These are phyloP conservation scores for Anastatica hierochuntica DNA, from an alignment of 345 rosid species.

Conservation along the genomic window DNA sequence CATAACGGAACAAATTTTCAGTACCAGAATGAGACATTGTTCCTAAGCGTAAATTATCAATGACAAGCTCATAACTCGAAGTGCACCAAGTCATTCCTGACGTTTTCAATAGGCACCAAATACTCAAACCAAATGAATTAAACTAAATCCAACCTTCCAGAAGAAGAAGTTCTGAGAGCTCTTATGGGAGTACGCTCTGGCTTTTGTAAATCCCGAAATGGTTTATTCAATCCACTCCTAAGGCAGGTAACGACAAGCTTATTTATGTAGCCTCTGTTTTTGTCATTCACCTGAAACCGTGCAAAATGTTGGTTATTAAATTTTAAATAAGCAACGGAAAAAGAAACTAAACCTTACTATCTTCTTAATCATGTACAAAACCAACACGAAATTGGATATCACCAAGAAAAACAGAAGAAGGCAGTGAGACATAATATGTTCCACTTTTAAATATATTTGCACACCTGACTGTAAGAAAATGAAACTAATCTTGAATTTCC, in stretches of 20 bases:
- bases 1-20: not conserved
- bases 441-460: not conserved
- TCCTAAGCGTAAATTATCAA: slow-evolving; percentile 2
- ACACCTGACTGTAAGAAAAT: slow-evolving; percentile 74
- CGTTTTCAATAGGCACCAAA: slow-evolving; percentile 7
- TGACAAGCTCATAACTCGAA: slow-evolving; percentile 3
- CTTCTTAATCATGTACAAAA: slow-evolving; percentile 7
- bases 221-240: slow-evolving; percentile 87
- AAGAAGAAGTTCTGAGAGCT: slow-evolving; percentile 90
- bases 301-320: slow-evolving; percentile 1
- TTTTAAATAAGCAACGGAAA: not conserved
- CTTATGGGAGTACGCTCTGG: slow-evolving; percentile 94
- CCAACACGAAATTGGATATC: not conserved
- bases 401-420: slow-evolving; percentile 2
- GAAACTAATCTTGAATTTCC: slow-evolving; percentile 97
- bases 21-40: not conserved
- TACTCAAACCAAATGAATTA: not conserved
- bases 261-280: slow-evolving; percentile 84
- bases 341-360: not conserved
- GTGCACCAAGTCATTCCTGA: not conserved
- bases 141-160: slow-evolving; percentile 69
- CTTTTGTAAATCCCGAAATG: slow-evolving; percentile 86
- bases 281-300: slow-evolving; percentile 70
- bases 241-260: slow-evolving; percentile 84
- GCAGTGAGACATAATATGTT: slow-evolving; percentile 1